A percentile compares a stretch with the other conserved stretches of the same genome.
These are phyloP conservation scores for Trametes cingulata DNA, from an alignment of 768 basidiomycete genomes.

Conservation along the genomic window DNA sequence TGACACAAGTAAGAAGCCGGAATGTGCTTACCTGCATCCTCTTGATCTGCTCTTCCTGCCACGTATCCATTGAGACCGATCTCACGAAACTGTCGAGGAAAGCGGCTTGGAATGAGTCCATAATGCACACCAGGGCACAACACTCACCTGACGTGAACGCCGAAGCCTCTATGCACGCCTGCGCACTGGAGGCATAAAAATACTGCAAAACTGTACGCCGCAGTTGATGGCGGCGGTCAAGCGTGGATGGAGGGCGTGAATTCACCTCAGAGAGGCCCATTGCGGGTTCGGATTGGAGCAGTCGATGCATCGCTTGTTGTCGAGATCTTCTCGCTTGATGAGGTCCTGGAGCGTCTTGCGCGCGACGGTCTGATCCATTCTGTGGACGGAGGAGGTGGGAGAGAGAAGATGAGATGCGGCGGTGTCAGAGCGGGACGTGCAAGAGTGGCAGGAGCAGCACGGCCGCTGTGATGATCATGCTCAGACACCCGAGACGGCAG, in stretches of 20 bases:
- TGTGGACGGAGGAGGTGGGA: constrained; percentile 6
- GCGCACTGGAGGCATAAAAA: constrained; percentile 93
- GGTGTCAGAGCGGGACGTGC: constrained; percentile 3
- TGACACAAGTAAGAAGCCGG: background rate
- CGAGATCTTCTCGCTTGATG: constrained; percentile 66
- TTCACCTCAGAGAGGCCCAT: constrained; percentile 85
- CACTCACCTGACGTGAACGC: constrained; percentile 82
- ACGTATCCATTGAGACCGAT: constrained; percentile 95
- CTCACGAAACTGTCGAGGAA: constrained; percentile 70
- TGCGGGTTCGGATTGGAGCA: constrained; percentile 91
- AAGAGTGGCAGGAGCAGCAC: constrained; percentile 1
- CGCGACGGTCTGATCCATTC: constrained; percentile 60
- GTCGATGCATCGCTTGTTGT: constrained; percentile 80
- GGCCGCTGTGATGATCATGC: constrained; percentile 15
- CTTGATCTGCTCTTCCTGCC: constrained; percentile 85
- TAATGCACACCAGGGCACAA: background rate
- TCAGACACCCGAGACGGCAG: constrained; percentile 7
- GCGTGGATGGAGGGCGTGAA: constrained; percentile 1
- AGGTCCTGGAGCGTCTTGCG: constrained; percentile 77
- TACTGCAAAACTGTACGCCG: constrained; percentile 64
- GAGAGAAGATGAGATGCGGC: background rate
- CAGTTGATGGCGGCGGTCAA: constrained; percentile 3
- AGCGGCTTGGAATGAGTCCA: constrained; percentile 20
- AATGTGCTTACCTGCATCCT: constrained; percentile 77
- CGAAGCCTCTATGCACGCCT: constrained; percentile 84